Percentiles rank a stretch among this genome's conserved stretches.
These are phyloP conservation scores for Capronia americana DNA, from an alignment of 2,329 filamentous ascomycete genomes.

Conservation along the genomic window DNA sequence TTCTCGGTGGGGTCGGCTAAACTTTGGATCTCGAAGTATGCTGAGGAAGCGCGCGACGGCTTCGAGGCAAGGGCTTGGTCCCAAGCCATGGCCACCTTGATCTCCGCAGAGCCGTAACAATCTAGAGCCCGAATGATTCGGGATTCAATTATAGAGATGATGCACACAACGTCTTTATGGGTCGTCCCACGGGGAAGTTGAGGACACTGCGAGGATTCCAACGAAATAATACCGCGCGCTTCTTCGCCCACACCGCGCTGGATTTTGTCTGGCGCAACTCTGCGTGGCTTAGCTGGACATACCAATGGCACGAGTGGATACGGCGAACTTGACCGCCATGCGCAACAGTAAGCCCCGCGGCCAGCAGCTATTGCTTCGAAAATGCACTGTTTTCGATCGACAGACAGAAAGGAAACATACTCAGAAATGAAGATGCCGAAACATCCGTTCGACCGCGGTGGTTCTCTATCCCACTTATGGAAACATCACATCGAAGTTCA, in stretches of 20 bases:
- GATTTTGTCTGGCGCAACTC: background rate
- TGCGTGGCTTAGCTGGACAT: background rate
- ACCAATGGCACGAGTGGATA: background rate
- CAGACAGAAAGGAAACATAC: background rate
- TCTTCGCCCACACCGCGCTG: background rate
- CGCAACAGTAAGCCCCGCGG: background rate
- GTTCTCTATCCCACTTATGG: too few species aligned
- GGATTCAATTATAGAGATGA: background rate
- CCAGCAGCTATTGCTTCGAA: background rate
- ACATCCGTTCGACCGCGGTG: background rate
- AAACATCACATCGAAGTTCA: background rate
- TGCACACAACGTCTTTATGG: background rate
- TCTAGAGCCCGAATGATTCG: background rate
- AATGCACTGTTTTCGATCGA: background rate
- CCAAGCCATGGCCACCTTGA: background rate
- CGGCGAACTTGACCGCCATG: background rate
- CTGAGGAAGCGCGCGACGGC: background rate
- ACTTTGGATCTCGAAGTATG: background rate
- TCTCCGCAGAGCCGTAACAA: background rate
- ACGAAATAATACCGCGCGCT: background rate
- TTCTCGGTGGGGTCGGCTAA: background rate
- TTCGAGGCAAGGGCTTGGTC: background rate
- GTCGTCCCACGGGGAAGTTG: background rate
- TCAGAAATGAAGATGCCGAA: background rate
- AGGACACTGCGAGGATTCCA: background rate